Conservation (phyloP, 179 eudicot species). For the Spergularia azorica region DNA sequence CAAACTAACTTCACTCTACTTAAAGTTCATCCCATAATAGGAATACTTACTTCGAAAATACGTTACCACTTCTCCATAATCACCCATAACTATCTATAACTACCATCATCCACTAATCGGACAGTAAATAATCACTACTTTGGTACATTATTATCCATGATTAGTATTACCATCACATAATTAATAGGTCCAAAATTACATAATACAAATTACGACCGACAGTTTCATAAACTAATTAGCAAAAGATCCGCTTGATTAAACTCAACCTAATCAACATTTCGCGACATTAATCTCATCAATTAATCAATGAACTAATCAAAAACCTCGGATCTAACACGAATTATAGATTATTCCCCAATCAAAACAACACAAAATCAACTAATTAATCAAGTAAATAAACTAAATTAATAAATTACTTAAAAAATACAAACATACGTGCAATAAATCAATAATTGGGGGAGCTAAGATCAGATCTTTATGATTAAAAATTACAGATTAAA, state of each 20-base stretch:
- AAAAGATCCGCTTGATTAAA: slow-evolving; percentile 21
- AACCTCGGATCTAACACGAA: slow-evolving; percentile 18
- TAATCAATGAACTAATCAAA: not conserved
- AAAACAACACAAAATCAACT: not conserved
- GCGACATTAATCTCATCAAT: not conserved
- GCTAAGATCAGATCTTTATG: not conserved
- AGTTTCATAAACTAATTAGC: not conserved
- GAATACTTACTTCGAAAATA: not conserved
- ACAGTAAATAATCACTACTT: too few relatives aligned
- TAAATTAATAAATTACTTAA: not conserved
- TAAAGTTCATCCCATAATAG: not conserved
- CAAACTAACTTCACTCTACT: not conserved
- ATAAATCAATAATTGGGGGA: not conserved
- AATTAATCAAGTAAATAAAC: not conserved
- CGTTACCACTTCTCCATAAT: not conserved
- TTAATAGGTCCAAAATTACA: too few relatives aligned
- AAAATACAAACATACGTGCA: not conserved
- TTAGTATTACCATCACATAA: too few relatives aligned
- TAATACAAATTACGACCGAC: not conserved
- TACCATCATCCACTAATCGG: too few relatives aligned
- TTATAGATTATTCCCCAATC: not conserved
- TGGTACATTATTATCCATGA: too few relatives aligned
- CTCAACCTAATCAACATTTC: not conserved
- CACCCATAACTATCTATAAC: not conserved
- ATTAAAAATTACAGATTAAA: not conserved